Evolutionary conservation across 2,329 filamentous ascomycete species (phyloP).

Genomic region (Eutypa lata): DNA sequence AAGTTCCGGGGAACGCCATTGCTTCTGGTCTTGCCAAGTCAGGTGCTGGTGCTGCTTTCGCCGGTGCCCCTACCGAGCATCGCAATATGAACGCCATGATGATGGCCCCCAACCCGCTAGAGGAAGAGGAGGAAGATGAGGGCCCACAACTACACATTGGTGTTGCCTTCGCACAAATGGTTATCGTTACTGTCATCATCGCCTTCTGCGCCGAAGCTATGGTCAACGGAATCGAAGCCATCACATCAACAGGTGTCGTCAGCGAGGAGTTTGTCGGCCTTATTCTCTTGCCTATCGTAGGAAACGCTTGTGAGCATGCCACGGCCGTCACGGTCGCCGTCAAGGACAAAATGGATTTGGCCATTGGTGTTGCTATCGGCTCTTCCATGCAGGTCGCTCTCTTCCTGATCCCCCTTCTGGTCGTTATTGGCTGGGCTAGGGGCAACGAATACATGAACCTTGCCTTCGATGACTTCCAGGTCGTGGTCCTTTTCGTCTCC

Average conservation of each 20-base stretch:
- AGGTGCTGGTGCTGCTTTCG: conserved; percentile 12
- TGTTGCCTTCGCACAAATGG: conserved; percentile 70
- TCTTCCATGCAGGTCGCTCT: conserved; percentile 79
- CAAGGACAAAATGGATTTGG: conserved; percentile 83
- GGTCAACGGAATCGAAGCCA: conserved; percentile 68
- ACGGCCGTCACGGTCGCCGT: conserved; percentile 76
- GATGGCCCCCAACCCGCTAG: conserved; percentile 40
- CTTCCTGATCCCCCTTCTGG: conserved; percentile 73
- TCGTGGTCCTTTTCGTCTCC: conserved; percentile 79
- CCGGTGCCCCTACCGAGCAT: conserved; percentile 26
- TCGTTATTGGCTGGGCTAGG: conserved; percentile 77
- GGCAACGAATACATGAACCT: conserved; percentile 71
- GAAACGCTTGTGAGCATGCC: conserved; percentile 78
- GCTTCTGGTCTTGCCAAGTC: conserved; percentile 20
- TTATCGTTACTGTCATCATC: conserved; percentile 72
- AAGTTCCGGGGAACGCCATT: conserved; percentile 16
- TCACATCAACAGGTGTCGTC: conserved; percentile 58
- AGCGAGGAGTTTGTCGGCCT: conserved; percentile 75
- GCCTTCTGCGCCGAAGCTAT: conserved; percentile 80
- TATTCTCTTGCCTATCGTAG: conserved; percentile 79
- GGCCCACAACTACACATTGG: conserved; percentile 69
- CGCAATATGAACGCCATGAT: conserved; percentile 44
- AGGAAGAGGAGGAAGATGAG: conserved; percentile 69
- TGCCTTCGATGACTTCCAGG: conserved; percentile 85
- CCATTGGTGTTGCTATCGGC: conserved; percentile 76